Evolutionary conservation across 1,284 basidiomycete species (phyloP).

Genomic region (Moniliella sp.): DNA sequence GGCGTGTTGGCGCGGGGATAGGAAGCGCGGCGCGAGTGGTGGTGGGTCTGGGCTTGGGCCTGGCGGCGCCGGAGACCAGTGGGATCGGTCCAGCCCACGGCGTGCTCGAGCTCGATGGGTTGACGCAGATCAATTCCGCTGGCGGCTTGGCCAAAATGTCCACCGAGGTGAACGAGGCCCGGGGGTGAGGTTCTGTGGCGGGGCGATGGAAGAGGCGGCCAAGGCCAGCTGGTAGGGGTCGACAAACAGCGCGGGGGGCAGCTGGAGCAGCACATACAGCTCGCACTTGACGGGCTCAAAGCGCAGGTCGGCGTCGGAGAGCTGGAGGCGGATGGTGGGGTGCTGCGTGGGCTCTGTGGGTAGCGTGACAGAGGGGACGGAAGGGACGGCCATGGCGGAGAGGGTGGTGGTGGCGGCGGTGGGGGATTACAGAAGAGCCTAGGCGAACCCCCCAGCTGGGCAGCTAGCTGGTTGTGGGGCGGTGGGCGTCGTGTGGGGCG

Average conservation of each 20-base stretch:
- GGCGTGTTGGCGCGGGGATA: background rate
- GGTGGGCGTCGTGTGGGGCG: too few species aligned
- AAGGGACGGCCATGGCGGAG: background rate
- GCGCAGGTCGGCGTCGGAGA: background rate
- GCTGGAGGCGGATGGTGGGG: background rate
- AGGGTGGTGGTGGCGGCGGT: too few species aligned
- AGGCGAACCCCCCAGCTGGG: too few species aligned
- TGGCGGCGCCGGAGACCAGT: background rate
- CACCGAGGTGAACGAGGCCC: too few species aligned
- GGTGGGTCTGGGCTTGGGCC: background rate
- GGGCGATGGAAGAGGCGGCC: too few species aligned
- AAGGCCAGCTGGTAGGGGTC: background rate
- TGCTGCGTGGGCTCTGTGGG: background rate
- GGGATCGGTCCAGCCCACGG: background rate
- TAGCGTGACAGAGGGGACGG: background rate
- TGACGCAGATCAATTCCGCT: too few species aligned
- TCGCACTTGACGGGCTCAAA: background rate
- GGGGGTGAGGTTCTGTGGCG: too few species aligned
- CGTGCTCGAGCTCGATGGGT: background rate
- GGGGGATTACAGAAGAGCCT: too few species aligned
- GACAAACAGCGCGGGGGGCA: background rate
- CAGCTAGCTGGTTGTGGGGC: too few species aligned
- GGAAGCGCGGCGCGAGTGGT: background rate
- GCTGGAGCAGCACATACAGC: background rate
- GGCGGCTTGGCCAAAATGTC: background rate